A percentile compares a stretch with the other conserved stretches of the same genome.
Evolutionary conservation across 2,329 filamentous ascomycete species (phyloP).

Genomic region (Meredithiella fracta): DNA sequence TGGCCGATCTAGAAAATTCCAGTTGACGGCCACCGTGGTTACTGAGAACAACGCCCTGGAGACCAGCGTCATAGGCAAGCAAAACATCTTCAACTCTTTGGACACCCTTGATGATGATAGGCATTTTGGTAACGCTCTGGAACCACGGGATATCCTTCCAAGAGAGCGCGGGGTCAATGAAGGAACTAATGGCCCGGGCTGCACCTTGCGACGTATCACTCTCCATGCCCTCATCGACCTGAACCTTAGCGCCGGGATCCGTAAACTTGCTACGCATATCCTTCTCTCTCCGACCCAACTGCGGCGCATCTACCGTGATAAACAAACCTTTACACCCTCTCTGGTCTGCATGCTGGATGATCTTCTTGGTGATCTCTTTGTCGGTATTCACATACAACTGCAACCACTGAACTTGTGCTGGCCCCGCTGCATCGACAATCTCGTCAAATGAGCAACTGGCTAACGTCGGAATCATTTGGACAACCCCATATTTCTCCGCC

Average conservation of each 20-base stretch:
- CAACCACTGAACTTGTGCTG: constrained; percentile 75
- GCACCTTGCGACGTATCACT: constrained; percentile 85
- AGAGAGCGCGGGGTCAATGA: constrained; percentile 85
- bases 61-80: constrained; percentile 62
- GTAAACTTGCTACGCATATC: constrained; percentile 92
- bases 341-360: constrained; percentile 78
- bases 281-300: constrained; percentile 87
- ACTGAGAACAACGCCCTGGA: constrained; percentile 80
- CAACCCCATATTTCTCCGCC: constrained; percentile 68
- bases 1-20: constrained; percentile 73
- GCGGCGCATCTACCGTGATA: constrained; percentile 94
- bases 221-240: constrained; percentile 43
- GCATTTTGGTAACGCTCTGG: constrained; percentile 75
- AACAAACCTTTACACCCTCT: constrained; percentile 91
- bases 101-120: constrained; percentile 90
- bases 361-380: constrained; percentile 72
- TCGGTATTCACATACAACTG: constrained; percentile 97
- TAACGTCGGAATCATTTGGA: constrained; percentile 97
- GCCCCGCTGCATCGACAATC: constrained; percentile 61
- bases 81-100: constrained; percentile 93
- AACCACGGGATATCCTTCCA: constrained; percentile 97
- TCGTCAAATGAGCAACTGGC: constrained; percentile 97
- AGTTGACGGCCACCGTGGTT: constrained; percentile 94
- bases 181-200: constrained; percentile 83
- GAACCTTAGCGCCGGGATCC: constrained; percentile 69